Evolutionary conservation across 1,284 basidiomycete species (phyloP).

Genomic region (Boletus subluridellus): DNA sequence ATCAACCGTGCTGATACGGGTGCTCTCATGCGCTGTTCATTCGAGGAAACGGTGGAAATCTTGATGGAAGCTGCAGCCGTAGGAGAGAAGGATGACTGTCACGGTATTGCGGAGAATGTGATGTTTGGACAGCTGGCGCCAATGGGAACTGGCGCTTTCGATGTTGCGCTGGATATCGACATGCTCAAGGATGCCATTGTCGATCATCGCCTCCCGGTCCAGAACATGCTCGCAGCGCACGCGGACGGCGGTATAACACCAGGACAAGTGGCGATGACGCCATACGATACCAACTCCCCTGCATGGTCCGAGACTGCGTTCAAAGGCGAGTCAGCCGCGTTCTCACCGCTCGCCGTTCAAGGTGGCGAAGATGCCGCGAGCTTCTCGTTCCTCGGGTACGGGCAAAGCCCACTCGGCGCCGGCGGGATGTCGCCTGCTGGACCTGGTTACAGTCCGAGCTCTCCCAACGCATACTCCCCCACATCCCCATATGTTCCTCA

Average conservation of each 20-base stretch:
- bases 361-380: conserved; percentile 78
- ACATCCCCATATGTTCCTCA: conserved; percentile 86
- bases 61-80: conserved; percentile 98
- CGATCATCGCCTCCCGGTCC: conserved; percentile 90
- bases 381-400: conserved; percentile 72
- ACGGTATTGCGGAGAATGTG: conserved; percentile 97
- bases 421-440: conserved; percentile 79
- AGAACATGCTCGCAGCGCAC: conserved; percentile 77
- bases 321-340: conserved; percentile 83
- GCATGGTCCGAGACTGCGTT: conserved; percentile 70
- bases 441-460: conserved; percentile 77
- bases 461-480: conserved; percentile 80
- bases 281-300: conserved; percentile 89
- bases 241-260: conserved; percentile 90
- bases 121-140: conserved; percentile 99
- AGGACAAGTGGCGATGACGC: conserved; percentile 88
- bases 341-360: conserved; percentile 90
- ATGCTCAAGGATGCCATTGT: conserved; percentile 99
- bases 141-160: conserved; percentile 95
- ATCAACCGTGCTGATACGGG: conserved; percentile 98
- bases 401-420: conserved; percentile 76
- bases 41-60: conserved; percentile 99
- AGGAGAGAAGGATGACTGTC: conserved; percentile 97
- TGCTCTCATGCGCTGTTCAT: conserved; percentile 96
- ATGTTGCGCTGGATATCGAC: conserved; percentile 93